Evolutionary conservation across 768 basidiomycete genomes (phyloP).

Genomic region (Chalciporus pseudorubinellus): DNA sequence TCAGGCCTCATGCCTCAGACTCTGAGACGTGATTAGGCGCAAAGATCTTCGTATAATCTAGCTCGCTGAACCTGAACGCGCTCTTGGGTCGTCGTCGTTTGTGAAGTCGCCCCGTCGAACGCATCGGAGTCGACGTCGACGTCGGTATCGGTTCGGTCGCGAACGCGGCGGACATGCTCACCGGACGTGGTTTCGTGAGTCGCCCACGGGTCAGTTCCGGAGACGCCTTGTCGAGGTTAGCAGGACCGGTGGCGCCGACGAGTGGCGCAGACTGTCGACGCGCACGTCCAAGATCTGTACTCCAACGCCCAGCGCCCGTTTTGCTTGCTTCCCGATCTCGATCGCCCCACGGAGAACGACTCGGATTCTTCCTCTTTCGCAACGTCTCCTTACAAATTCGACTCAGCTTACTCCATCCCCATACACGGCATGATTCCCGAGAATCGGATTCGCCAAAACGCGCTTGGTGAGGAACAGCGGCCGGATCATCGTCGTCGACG

Average conservation of each 20-base stretch:
- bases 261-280: constrained; percentile 3
- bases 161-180: neutral
- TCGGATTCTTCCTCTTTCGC: neutral
- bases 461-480: constrained; percentile 5
- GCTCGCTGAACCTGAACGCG: neutral
- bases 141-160: neutral
- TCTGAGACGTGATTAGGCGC: neutral
- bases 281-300: no score
- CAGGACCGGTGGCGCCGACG: constrained; percentile 14
- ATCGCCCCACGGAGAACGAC: constrained; percentile 11
- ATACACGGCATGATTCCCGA: neutral
- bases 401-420: constrained; percentile 1
- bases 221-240: neutral
- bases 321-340: neutral
- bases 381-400: constrained; percentile 4
- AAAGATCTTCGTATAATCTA: neutral
- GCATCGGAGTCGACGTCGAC: constrained; percentile 1
- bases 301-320: neutral
- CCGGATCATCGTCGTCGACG: constrained; percentile 17
- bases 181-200: neutral
- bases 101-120: constrained; percentile 4
- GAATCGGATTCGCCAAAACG: neutral
- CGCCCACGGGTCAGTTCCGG: neutral
- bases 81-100: constrained; percentile 9
- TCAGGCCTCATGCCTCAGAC: no score